Percentiles rank a stretch among this genome's conserved stretches.
Evolutionary conservation across 2,329 filamentous ascomycete genomes (phyloP).

Genomic region (Lachnellula willkommii): DNA sequence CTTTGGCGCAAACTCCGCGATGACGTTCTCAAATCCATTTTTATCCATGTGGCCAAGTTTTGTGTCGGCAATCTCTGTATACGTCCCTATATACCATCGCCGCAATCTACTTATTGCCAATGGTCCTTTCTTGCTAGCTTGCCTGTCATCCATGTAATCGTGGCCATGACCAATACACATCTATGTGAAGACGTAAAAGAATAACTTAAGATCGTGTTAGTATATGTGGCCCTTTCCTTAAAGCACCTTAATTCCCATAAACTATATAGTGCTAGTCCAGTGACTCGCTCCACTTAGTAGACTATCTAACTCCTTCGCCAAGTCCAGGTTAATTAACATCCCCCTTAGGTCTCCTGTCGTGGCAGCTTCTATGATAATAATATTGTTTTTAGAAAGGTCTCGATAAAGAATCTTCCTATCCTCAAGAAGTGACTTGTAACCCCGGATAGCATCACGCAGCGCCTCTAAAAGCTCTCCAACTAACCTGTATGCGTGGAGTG

Average conservation of each 20-base stretch:
- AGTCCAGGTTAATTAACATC: conserved; percentile 33
- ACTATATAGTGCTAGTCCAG: conserved; percentile 31
- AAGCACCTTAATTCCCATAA: conserved; percentile 36
- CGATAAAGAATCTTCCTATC: conserved; percentile 34
- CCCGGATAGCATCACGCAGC: conserved; percentile 34
- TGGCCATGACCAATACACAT: conserved; percentile 11
- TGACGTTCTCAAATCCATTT: conserved; percentile 23
- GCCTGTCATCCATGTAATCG: no score
- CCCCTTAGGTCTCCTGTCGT: conserved; percentile 10
- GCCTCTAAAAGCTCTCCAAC: conserved; percentile 33
- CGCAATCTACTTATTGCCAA: no score
- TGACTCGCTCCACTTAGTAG: conserved; percentile 24
- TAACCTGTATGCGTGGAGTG: conserved; percentile 27
- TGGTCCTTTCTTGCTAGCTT: no score
- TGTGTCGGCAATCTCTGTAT: conserved; percentile 21
- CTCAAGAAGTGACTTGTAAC: conserved; percentile 32
- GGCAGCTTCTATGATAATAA: conserved; percentile 31
- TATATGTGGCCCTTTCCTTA: conserved; percentile 31
- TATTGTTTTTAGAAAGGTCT: conserved; percentile 36
- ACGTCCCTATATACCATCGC: conserved; percentile 27
- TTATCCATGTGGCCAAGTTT: conserved; percentile 21
- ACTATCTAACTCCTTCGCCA: conserved; percentile 27
- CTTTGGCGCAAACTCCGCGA: conserved; percentile 24
- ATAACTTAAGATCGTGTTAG: conserved; percentile 32
- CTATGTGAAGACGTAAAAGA: conserved; percentile 25